Evolutionary conservation across 2,329 filamentous ascomycete genomes (phyloP).

Genomic region (Atkinsonella texensis): DNA sequence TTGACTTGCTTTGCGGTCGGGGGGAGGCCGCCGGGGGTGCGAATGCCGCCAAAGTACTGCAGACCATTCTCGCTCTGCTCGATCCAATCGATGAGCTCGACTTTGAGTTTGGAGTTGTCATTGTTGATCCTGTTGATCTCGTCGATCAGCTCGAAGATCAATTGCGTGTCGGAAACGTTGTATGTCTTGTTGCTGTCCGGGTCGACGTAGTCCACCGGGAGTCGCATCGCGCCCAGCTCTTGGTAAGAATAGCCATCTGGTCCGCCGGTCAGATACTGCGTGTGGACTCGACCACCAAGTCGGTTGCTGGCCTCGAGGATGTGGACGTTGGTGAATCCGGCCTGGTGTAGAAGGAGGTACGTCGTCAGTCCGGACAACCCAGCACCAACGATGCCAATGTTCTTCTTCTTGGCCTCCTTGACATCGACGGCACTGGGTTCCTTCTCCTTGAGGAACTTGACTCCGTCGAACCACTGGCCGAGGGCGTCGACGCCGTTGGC

Average conservation of each 20-base stretch:
- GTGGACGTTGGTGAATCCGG: constrained; percentile 46
- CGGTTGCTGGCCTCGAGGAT: constrained; percentile 50
- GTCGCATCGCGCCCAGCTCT: constrained; percentile 55
- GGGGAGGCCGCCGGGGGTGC: constrained; percentile 37
- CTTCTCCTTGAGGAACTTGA: constrained; percentile 43
- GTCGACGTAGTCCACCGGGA: constrained; percentile 41
- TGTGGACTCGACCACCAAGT: constrained; percentile 52
- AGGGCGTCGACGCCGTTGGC: constrained; percentile 32
- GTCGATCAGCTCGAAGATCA: constrained; percentile 51
- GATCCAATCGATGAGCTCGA: constrained; percentile 53
- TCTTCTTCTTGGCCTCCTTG: constrained; percentile 19
- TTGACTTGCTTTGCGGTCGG: constrained; percentile 37
- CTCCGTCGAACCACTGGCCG: constrained; percentile 56
- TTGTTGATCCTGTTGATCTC: constrained; percentile 48
- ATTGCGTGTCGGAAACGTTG: constrained; percentile 49
- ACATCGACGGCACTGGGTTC: constrained; percentile 28
- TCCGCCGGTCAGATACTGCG: constrained; percentile 46
- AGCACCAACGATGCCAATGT: constrained; percentile 53
- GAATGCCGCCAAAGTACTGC: constrained; percentile 32
- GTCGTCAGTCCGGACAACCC: constrained; percentile 56
- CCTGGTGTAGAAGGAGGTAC: constrained; percentile 30
- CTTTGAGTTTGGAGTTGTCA: constrained; percentile 32
- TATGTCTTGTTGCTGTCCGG: constrained; percentile 38
- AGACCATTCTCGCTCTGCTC: constrained; percentile 44
- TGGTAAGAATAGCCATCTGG: constrained; percentile 55